phyloP scores from a whole-genome alignment of 495 filamentous ascomycete genomes.

The Penicillium taxi region DNA sequence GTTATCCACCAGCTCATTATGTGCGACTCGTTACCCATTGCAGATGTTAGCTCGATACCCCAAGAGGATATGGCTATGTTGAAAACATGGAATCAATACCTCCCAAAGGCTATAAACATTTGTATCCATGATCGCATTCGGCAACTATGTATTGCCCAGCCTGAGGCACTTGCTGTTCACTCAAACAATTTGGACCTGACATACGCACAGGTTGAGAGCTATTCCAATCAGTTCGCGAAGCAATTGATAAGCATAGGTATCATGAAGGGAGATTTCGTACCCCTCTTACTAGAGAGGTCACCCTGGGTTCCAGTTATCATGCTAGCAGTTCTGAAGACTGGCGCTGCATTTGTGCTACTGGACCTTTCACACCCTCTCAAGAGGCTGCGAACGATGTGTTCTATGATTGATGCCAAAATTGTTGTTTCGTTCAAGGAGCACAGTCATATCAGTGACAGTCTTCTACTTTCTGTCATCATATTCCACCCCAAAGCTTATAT shows the following conservation, averaged over 20 bases:
- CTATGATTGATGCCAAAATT: slow-evolving; percentile 24
- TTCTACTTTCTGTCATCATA: too few relatives aligned
- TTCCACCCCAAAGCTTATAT: too few relatives aligned
- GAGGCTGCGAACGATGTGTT: slow-evolving; percentile 31
- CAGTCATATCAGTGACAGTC: too few relatives aligned
- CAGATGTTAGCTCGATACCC: too few relatives aligned
- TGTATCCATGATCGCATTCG: slow-evolving; percentile 38
- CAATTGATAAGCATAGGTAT: slow-evolving; percentile 23
- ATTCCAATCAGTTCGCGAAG: slow-evolving; percentile 26
- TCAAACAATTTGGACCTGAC: slow-evolving; percentile 43
- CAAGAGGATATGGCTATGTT: too few relatives aligned
- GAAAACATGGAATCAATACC: slow-evolving; percentile 40
- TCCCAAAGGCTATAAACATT: slow-evolving; percentile 26
- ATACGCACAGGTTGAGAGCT: slow-evolving; percentile 34
- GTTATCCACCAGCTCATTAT: too few relatives aligned
- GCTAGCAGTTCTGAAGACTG: slow-evolving; percentile 37
- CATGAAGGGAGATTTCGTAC: slow-evolving; percentile 24
- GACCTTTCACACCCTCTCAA: slow-evolving; percentile 30
- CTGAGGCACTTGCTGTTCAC: slow-evolving; percentile 29
- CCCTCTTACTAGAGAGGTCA: slow-evolving; percentile 43
- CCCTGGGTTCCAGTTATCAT: slow-evolving; percentile 38
- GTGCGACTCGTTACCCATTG: too few relatives aligned
- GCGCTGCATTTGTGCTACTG: slow-evolving; percentile 32
- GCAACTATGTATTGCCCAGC: slow-evolving; percentile 28
- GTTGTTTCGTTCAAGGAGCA: slow-evolving; percentile 29